Conservation (phyloP, 164 flowering plant species). For the Magnolia changhungtana region DNA sequence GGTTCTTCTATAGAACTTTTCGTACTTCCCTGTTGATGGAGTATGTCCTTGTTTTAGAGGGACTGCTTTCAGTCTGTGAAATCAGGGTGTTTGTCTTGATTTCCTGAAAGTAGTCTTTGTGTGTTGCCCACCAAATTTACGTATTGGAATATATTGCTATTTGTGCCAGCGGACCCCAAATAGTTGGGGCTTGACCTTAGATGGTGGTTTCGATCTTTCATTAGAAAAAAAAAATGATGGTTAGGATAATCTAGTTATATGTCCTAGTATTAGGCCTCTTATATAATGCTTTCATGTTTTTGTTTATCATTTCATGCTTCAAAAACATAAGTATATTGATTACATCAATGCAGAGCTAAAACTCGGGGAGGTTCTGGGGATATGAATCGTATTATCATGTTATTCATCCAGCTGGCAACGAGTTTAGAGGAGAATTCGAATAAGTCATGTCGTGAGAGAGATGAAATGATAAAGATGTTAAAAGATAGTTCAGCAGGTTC, state of each 20-base stretch:
- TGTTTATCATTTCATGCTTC: not conserved
- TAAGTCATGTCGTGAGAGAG: constrained; percentile 35
- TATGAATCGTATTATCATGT: constrained; percentile 56
- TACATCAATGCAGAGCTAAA: constrained; percentile 5
- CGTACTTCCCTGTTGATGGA: not conserved
- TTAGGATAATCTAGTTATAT: not conserved
- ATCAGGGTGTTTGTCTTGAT: not conserved
- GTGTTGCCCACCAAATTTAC: no score
- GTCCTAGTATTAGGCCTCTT: not conserved
- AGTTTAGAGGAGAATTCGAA: constrained; percentile 59
- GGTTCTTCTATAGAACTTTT: not conserved
- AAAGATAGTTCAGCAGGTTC: constrained; percentile 52
- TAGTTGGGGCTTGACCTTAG: not conserved
- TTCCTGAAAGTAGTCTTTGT: not conserved
- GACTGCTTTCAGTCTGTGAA: not conserved
- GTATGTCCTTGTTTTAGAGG: not conserved
- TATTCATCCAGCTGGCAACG: constrained; percentile 65
- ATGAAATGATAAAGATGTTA: constrained; percentile 47
- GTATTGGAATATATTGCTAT: not conserved
- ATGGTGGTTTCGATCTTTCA: not conserved
- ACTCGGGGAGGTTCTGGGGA: constrained; percentile 26
- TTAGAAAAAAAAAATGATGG: not conserved
- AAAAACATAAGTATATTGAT: not conserved
- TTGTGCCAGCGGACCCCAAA: not conserved
- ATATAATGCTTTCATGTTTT: not conserved